Percentiles rank a stretch among this genome's conserved stretches.
phyloP scores from a whole-genome alignment of 2,329 filamentous ascomycete genomes.

The Aspergillus clavatus region DNA sequence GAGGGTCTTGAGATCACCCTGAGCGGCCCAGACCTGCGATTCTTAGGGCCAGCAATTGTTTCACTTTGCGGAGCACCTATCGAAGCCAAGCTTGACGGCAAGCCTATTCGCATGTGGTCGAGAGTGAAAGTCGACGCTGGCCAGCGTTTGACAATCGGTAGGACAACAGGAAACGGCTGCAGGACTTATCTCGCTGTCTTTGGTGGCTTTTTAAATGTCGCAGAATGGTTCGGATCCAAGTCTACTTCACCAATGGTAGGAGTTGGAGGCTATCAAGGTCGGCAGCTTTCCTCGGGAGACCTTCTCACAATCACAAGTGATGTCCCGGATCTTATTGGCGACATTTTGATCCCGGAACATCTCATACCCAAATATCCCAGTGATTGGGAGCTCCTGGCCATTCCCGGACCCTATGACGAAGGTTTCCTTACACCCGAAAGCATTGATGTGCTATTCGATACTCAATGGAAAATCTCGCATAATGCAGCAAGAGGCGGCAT shows the following conservation, averaged over 20 bases:
- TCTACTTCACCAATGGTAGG: conserved; percentile 54
- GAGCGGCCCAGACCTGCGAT: conserved; percentile 55
- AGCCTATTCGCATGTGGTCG: conserved; percentile 51
- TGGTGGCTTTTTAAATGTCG: conserved; percentile 52
- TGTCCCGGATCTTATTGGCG: conserved; percentile 28
- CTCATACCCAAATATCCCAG: conserved; percentile 48
- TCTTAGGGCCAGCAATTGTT: conserved; percentile 51
- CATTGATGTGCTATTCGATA: conserved; percentile 54
- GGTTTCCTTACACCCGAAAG: conserved; percentile 50
- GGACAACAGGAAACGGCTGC: conserved; percentile 49
- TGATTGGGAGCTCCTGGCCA: conserved; percentile 50
- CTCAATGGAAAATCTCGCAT: conserved; percentile 57
- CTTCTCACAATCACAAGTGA: conserved; percentile 45
- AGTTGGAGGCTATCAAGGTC: conserved; percentile 57
- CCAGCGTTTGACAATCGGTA: conserved; percentile 53
- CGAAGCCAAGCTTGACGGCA: conserved; percentile 49
- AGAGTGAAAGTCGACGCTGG: conserved; percentile 48
- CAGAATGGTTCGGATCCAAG: conserved; percentile 56
- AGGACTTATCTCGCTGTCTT: conserved; percentile 56
- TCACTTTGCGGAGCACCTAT: conserved; percentile 55
- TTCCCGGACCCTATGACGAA: conserved; percentile 55
- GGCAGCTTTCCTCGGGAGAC: conserved; percentile 52
- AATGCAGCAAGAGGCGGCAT: conserved; percentile 59
- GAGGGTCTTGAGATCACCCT: conserved; percentile 59
- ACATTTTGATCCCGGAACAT: conserved; percentile 40